Evolutionary conservation across 208 protist species (phyloP).

Genomic region (Leishmania arabica): DNA sequence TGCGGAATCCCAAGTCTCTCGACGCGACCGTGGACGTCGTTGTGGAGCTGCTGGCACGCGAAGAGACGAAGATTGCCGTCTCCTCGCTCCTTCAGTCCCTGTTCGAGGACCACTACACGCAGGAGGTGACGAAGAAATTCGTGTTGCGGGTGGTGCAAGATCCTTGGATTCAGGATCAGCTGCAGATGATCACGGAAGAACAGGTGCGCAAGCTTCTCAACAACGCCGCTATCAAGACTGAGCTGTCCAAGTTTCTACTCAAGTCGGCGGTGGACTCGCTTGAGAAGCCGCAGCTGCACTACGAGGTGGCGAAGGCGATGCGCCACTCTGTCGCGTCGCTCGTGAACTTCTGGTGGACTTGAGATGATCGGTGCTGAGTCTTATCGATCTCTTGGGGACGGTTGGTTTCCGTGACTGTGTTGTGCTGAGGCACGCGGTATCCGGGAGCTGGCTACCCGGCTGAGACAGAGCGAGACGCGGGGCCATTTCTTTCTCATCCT

Average conservation of each 20-base stretch:
- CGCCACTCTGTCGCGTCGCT: conserved; percentile 42
- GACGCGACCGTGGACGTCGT: conserved; percentile 69
- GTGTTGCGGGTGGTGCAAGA: conserved; percentile 81
- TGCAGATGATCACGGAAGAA: conserved; percentile 79
- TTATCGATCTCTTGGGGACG: background rate
- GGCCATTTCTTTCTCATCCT: too few relatives aligned
- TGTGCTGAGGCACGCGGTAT: background rate
- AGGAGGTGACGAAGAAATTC: conserved; percentile 92
- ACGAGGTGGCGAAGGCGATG: conserved; percentile 58
- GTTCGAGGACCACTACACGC: conserved; percentile 92
- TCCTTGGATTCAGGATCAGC: conserved; percentile 85
- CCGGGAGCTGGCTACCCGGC: background rate
- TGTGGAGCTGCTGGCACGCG: conserved; percentile 56
- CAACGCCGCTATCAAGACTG: conserved; percentile 51
- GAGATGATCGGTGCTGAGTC: background rate
- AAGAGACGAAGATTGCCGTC: conserved; percentile 82
- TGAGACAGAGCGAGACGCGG: background rate
- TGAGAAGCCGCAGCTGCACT: conserved; percentile 63
- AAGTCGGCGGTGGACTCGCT: conserved; percentile 55
- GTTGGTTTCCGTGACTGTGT: background rate
- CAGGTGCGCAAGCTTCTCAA: conserved; percentile 66
- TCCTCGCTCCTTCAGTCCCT: conserved; percentile 81
- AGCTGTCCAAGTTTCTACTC: conserved; percentile 63
- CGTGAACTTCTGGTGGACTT: conserved; percentile 59
- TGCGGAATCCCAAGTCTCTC: conserved; percentile 72